These are phyloP conservation scores for Scheffersomyces segobiensis DNA, from an alignment of 1,139 yeast species.

Conservation along the genomic window DNA sequence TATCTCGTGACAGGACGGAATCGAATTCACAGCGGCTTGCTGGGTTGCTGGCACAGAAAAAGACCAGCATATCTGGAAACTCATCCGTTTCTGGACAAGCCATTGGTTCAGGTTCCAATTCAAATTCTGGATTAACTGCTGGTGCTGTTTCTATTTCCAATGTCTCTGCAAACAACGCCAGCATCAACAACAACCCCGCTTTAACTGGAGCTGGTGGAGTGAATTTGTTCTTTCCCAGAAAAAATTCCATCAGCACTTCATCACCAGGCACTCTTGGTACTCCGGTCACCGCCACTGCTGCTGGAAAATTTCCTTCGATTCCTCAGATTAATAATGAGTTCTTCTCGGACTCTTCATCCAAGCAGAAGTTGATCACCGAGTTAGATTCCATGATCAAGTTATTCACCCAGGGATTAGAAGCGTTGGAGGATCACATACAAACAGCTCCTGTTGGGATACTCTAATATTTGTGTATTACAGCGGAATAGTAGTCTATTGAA, in stretches of 20 bases:
- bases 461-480: background rate
- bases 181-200: background rate
- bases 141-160: background rate
- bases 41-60: background rate
- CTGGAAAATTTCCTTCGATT: conserved; percentile 35
- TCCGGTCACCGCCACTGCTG: background rate
- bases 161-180: background rate
- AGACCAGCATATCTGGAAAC: background rate
- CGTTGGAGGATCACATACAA: conserved; percentile 30
- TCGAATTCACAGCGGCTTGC: conserved; percentile 7
- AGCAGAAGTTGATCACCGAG: conserved; percentile 35
- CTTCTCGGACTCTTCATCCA: conserved; percentile 40
- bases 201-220: conserved; percentile 4
- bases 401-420: conserved; percentile 44
- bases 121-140: background rate
- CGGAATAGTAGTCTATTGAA: background rate
- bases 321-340: conserved; percentile 41
- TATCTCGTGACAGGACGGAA: conserved; percentile 19
- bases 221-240: conserved; percentile 9
- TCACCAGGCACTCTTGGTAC: conserved; percentile 2
- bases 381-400: conserved; percentile 41
- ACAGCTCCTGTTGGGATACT: background rate
- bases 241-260: conserved; percentile 3
- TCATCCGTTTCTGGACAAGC: background rate
- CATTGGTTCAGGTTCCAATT: background rate